phyloP scores from a whole-genome alignment of 495 filamentous ascomycete genomes.

The Barbatosphaeria neglecta region DNA sequence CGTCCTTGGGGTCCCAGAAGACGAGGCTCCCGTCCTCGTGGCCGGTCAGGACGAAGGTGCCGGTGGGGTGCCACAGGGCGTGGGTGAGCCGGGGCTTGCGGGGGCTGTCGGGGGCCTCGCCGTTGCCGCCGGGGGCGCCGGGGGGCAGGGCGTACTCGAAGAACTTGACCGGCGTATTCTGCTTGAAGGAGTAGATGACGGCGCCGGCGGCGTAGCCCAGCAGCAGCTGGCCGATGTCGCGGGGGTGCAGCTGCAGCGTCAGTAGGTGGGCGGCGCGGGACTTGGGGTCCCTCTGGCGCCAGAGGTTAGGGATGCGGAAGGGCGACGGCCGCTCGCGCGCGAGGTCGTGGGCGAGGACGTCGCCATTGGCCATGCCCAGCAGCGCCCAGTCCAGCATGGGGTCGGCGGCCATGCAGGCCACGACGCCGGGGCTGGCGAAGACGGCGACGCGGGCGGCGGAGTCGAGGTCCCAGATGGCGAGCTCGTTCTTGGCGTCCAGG shows the following conservation, averaged over 20 bases:
- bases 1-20: constrained; percentile 91
- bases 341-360: constrained; percentile 81
- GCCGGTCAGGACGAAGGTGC: constrained; percentile 75
- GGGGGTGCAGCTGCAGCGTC: constrained; percentile 73
- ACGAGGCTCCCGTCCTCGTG: constrained; percentile 86
- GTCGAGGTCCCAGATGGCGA: constrained; percentile 63
- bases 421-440: constrained; percentile 62
- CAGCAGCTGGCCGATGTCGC: constrained; percentile 84
- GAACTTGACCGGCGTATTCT: constrained; percentile 61
- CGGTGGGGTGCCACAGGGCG: constrained; percentile 89
- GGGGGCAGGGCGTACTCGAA: constrained; percentile 73
- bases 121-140: constrained; percentile 79
- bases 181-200: constrained; percentile 85
- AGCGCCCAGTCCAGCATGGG: constrained; percentile 86
- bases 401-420: constrained; percentile 63
- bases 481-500: constrained; percentile 72
- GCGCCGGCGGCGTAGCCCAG: constrained; percentile 82
- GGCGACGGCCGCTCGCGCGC: constrained; percentile 65
- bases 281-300: constrained; percentile 50
- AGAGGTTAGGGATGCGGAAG: constrained; percentile 75
- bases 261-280: constrained; percentile 30
- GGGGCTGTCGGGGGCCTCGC: constrained; percentile 28
- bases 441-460: constrained; percentile 45
- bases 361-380: constrained; percentile 63
- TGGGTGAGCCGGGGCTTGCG: constrained; percentile 63